These are phyloP conservation scores for Dalbergia oliveri DNA, from an alignment of 306 rosid genomes.

Conservation along the genomic window DNA sequence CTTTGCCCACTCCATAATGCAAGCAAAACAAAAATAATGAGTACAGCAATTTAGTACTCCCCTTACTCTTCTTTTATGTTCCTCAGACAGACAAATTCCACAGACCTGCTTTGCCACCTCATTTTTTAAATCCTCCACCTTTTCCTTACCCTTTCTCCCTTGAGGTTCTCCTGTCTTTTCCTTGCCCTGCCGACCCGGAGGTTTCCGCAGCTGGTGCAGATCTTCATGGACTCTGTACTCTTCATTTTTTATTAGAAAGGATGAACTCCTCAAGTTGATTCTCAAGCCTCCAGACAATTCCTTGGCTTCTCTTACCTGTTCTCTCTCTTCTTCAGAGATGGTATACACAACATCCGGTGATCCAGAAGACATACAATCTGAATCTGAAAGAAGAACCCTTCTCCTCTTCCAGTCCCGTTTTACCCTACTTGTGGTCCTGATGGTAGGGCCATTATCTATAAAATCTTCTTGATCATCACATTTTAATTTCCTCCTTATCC, in stretches of 20 bases:
- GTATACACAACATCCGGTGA: constrained; percentile 63
- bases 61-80: constrained; percentile 89
- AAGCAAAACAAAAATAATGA: constrained; percentile 90
- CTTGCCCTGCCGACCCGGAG: constrained; percentile 80
- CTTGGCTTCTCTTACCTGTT: constrained; percentile 91
- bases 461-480: constrained; percentile 58
- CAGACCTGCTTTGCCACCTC: constrained; percentile 85
- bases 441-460: constrained; percentile 48
- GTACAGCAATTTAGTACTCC: constrained; percentile 91
- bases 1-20: constrained; percentile 99
- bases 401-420: constrained; percentile 55
- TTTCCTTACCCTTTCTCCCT: constrained; percentile 77
- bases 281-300: constrained; percentile 60
- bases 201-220: constrained; percentile 59
- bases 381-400: constrained; percentile 55
- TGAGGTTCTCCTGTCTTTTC: constrained; percentile 81
- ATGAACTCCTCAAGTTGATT: constrained; percentile 64
- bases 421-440: constrained; percentile 50
- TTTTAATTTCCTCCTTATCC: constrained; percentile 51
- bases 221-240: constrained; percentile 46
- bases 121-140: constrained; percentile 70
- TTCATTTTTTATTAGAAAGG: constrained; percentile 51
- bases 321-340: constrained; percentile 98
- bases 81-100: constrained; percentile 95
- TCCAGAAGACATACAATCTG: constrained; percentile 67